Conservation (phyloP, 2,329 filamentous ascomycete genomes). For the Zasmidium cellare region DNA sequence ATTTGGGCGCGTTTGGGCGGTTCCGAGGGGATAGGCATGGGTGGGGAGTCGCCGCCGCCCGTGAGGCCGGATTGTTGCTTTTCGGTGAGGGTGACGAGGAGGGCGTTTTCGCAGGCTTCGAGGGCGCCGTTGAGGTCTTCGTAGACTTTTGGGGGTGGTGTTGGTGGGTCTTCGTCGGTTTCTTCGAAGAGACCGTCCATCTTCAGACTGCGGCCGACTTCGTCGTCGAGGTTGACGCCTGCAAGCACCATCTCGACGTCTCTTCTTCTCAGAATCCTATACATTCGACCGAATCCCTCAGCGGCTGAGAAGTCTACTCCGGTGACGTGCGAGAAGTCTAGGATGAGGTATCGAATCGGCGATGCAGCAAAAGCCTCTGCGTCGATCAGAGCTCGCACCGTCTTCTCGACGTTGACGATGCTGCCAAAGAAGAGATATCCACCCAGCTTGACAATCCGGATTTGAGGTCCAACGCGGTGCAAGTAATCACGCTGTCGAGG, state of each 20-base stretch:
- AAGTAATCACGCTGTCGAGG: conserved; percentile 86
- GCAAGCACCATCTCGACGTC: conserved; percentile 80
- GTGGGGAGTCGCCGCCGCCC: conserved; percentile 49
- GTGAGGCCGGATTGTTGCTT: conserved; percentile 34
- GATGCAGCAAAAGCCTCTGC: conserved; percentile 75
- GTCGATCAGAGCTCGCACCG: conserved; percentile 77
- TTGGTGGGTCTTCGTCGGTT: conserved; percentile 63
- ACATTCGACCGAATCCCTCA: conserved; percentile 91
- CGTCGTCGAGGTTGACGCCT: conserved; percentile 72
- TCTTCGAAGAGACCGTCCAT: conserved; percentile 81
- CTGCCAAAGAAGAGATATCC: conserved; percentile 99
- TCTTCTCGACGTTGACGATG: conserved; percentile 90
- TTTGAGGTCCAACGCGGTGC: conserved; percentile 80
- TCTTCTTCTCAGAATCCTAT: conserved; percentile 74
- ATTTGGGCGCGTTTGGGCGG: conserved; percentile 31
- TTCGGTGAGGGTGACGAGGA: conserved; percentile 59
- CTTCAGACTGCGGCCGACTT: conserved; percentile 74
- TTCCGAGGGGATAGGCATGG: conserved; percentile 30
- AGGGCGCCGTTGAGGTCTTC: conserved; percentile 89
- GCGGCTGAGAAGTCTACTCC: conserved; percentile 95
- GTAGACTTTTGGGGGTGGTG: conserved; percentile 63
- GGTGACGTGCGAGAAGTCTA: conserved; percentile 86
- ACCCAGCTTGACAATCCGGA: conserved; percentile 85
- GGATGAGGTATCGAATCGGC: conserved; percentile 84
- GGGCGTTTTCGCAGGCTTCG: conserved; percentile 91